phyloP scores from a whole-genome alignment of 331 rosid species.

The Pyracantha coccinea region DNA sequence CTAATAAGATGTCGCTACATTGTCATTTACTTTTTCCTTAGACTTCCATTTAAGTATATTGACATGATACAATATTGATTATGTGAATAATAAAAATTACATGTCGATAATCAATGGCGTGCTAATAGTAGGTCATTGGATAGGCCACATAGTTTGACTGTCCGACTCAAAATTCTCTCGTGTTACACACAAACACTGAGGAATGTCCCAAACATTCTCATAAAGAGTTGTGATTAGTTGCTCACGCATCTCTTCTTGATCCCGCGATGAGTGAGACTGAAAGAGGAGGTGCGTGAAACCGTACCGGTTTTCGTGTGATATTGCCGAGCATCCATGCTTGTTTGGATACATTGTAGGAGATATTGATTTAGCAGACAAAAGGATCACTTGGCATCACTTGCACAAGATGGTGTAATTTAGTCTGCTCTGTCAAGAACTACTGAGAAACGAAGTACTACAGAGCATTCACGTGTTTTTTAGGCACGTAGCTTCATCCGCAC shows the following conservation, averaged over 20 bases:
- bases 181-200: not conserved
- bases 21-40: too few relatives aligned
- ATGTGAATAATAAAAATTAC: too few relatives aligned
- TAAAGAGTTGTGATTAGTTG: not conserved
- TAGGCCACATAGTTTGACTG: not conserved
- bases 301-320: not conserved
- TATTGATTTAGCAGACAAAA: too few relatives aligned
- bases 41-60: too few relatives aligned
- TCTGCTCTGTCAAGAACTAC: constrained; percentile 5
- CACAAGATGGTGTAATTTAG: constrained; percentile 18
- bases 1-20: too few relatives aligned
- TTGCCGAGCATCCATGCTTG: not conserved
- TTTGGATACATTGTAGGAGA: not conserved
- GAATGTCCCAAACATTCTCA: not conserved
- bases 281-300: too few relatives aligned
- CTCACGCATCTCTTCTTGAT: too few relatives aligned
- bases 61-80: too few relatives aligned
- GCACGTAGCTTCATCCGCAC: not conserved
- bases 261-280: not conserved
- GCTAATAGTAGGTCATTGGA: too few relatives aligned
- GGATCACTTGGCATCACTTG: not conserved
- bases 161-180: too few relatives aligned
- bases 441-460: constrained; percentile 16
- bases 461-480: constrained; percentile 31
- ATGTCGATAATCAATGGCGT: not conserved